Conservation (phyloP, 2,329 filamentous ascomycete genomes). For the Tolypocladium tropicale region DNA sequence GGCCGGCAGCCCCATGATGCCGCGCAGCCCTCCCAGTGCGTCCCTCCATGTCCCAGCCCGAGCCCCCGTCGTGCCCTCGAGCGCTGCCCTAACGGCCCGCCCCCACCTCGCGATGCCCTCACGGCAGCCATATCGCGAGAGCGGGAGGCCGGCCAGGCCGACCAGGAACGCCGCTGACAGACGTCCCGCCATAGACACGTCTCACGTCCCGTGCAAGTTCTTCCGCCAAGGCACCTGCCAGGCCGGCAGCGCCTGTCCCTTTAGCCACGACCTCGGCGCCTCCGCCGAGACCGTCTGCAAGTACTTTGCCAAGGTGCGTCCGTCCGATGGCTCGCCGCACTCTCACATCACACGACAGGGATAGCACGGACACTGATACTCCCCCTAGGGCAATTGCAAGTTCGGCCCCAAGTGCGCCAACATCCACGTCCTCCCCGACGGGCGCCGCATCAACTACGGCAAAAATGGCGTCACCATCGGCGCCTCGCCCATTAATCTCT, state of each 20-base stretch:
- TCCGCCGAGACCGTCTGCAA: conserved; percentile 89
- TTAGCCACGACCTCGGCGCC: conserved; percentile 83
- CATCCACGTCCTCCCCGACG: conserved; percentile 89
- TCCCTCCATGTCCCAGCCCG: conserved; percentile 9
- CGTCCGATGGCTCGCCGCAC: not conserved
- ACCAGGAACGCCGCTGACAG: not conserved
- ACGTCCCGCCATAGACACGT: conserved; percentile 55
- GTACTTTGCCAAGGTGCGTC: conserved; percentile 89
- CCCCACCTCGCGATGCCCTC: not conserved
- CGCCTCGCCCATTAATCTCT: conserved; percentile 48
- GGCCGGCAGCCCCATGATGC: conserved; percentile 20
- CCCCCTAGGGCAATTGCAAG: conserved; percentile 83
- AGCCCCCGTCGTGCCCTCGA: not conserved
- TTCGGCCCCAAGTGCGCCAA: conserved; percentile 97
- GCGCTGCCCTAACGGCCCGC: not conserved
- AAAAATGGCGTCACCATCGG: conserved; percentile 59
- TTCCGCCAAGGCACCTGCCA: conserved; percentile 93
- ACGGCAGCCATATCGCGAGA: not conserved
- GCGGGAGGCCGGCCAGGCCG: not conserved
- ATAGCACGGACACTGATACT: conserved; percentile 1
- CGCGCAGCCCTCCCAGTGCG: conserved; percentile 54
- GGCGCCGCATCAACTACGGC: conserved; percentile 76
- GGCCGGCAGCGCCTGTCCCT: conserved; percentile 90
- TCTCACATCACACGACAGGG: no score
- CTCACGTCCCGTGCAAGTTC: conserved; percentile 99